Base-by-base conservation (phyloP, 306 rosid species). In the Vigna mungo region DNA sequence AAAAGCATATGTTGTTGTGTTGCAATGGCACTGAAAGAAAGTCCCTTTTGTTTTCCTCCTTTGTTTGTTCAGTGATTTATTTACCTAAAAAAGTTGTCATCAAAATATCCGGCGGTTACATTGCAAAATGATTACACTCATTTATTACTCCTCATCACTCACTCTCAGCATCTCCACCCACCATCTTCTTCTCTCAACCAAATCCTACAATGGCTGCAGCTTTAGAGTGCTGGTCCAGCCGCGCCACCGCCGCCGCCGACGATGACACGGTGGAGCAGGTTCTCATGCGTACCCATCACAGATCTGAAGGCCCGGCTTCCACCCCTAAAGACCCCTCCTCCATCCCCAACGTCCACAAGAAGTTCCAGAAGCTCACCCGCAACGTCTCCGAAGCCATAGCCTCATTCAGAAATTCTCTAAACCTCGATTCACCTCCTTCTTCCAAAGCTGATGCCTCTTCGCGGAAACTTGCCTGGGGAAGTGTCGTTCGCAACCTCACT, bases 221-320 rank as follows among this genome's bases (percentile, higher is more conserved):
- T 9, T 32, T 93, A 68, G 98, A 93, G 81, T 93, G 97, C 74
- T 93, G 98, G 97, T 88, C 97, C 43, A 87, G 84, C 84, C 88
- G 96, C 67, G 79, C 81, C 37, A 77, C 79, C 30, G 2, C 59
- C 64, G 48, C 51, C 70, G 12, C 91, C 6, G 89, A 91, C 9
- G 93, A 91, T 39, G 96, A 90, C 77, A 32, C 84, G 80, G 92
- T 88, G 36, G 92, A 93, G 74, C 96, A 91, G 75, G 98, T 91
- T 37, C 87, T 93, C 56, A 90, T 93, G 94, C 69, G 88, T 62
- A 78, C 90, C 46, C 81, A 88, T 15, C 91, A 91, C 61, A 85
- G 96, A 88, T 93, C 98, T 51, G 97, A 93, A 37, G 88, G 80
- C 0, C 9, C 54, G 16, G 23, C 86, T 32, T 87, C 82, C 30